Conservation (phyloP, 805 yeast genomes). For the Cyberlindnera nakhonratchasimensis region DNA sequence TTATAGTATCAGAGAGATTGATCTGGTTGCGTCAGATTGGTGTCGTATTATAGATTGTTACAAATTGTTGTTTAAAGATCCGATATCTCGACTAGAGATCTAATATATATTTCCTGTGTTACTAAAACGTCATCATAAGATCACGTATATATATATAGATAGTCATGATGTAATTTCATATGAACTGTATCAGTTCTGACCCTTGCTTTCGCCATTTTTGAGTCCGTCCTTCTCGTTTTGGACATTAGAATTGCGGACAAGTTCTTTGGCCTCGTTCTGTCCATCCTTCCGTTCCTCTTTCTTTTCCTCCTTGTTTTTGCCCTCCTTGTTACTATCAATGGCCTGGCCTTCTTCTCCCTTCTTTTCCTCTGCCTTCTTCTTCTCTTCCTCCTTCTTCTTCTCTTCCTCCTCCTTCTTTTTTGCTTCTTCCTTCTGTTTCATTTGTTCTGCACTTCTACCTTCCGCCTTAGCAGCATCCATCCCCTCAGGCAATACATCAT, state of each 20-base stretch:
- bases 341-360: conserved; percentile 1
- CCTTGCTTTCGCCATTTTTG: background rate
- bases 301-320: conserved; percentile 2
- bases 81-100: too few relatives aligned
- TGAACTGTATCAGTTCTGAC: too few relatives aligned
- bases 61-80: too few relatives aligned
- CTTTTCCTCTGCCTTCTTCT: conserved; percentile 5
- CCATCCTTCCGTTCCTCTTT: background rate
- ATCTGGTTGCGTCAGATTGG: background rate
- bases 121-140: too few relatives aligned
- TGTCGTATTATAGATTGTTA: conserved; percentile 6
- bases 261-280: background rate
- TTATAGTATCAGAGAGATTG: too few relatives aligned
- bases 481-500: conserved; percentile 11
- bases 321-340: conserved; percentile 1
- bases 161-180: too few relatives aligned
- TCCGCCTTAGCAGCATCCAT: conserved; percentile 16
- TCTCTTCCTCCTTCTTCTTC: conserved; percentile 5
- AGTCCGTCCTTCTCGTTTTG: background rate
- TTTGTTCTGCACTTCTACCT: conserved; percentile 6
- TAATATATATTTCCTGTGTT: too few relatives aligned
- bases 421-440: conserved; percentile 3
- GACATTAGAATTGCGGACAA: background rate
- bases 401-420: conserved; percentile 8
- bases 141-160: too few relatives aligned